A percentile compares a stretch with the other conserved stretches of the same genome.
Conservation (phyloP, 2,329 filamentous ascomycete genomes). For the Lecanosticta acicola region DNA sequence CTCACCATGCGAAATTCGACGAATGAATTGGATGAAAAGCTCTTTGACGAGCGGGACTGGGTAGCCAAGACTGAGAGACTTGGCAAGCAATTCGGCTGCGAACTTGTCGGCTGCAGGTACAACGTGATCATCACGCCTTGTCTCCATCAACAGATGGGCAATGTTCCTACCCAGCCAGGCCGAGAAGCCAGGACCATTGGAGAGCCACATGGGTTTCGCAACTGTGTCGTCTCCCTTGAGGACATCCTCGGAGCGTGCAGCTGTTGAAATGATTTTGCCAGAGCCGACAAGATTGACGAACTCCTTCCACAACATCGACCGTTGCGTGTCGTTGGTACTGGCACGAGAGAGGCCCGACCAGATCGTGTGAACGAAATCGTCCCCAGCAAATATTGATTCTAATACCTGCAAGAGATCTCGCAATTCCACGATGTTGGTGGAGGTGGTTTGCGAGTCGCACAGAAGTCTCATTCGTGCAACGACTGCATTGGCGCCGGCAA, state of each 20-base stretch:
- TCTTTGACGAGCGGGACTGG: constrained; percentile 29
- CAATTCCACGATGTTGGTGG: constrained; percentile 10
- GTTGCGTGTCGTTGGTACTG: constrained; percentile 40
- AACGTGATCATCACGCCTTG: constrained; percentile 15
- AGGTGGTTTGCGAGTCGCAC: constrained; percentile 2
- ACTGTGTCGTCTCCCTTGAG: background rate
- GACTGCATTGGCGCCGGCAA: constrained; percentile 73
- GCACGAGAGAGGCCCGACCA: constrained; percentile 41
- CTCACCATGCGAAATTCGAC: background rate
- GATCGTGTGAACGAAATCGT: constrained; percentile 39
- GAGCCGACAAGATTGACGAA: constrained; percentile 54
- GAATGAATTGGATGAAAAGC: constrained; percentile 2
- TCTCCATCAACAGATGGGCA: constrained; percentile 27
- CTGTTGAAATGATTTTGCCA: constrained; percentile 53
- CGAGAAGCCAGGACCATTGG: constrained; percentile 59
- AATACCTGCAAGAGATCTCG: constrained; percentile 42
- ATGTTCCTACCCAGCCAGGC: constrained; percentile 68
- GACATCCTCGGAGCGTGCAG: constrained; percentile 52
- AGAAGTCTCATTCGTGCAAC: constrained; percentile 58
- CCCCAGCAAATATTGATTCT: constrained; percentile 39
- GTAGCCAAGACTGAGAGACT: constrained; percentile 66
- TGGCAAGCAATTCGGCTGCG: constrained; percentile 46
- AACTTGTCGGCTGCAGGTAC: background rate
- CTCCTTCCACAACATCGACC: constrained; percentile 58
- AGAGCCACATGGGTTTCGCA: constrained; percentile 57